Evolutionary conservation across 2,329 filamentous ascomycete genomes (phyloP), one percentile per base, ranked within the genome.

Genomic region (Chaetothyriales sp.): DNA sequence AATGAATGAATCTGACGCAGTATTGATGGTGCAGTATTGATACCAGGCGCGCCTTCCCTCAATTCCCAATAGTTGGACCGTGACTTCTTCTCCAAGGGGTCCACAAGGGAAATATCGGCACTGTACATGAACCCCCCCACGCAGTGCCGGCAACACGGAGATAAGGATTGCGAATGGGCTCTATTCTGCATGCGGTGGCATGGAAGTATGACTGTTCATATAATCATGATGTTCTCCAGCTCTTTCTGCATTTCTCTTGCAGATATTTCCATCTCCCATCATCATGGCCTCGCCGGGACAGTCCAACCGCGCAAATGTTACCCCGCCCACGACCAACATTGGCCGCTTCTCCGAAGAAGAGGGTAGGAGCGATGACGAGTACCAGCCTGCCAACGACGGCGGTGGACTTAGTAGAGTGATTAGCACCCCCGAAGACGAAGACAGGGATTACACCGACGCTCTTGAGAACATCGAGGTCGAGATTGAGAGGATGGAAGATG

Each of bases 401-500:
- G 47, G 25, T 19, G 52, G 51, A 19, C 25, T 43, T 15, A 54
- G 46, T 36, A 42, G 20, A 18, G 19, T 47, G 25, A 44, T 48
- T 12, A 44, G 20, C 42, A 18, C 25, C 6, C 12, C n/a, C 12
- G 47, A 44, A 5, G 39, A 49, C 9, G 49, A 51, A 25, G 43
- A 49, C 18, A 39, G 42, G 28, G 18, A 25, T 36, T 26, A 36
- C n/a, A 19, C 45, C 59, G 58, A 60, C 51, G 58, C 58, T 18
- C 49, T 51, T 28, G 58, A 60, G 25, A 47, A 45, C 20, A 57
- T 60, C n/a, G 55, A 60, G 49, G 56, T 60, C 32, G 53, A 57
- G 25, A 53, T 57, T 39, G 55, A 56, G 44, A 50, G 74, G 72
- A 53, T 75, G 73, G 59, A 78, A 77, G 5, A 76, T 76, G 52